Base-by-base conservation (phyloP, 192 early-diverging fungal genomes). In the Pilaira anomala region DNA sequence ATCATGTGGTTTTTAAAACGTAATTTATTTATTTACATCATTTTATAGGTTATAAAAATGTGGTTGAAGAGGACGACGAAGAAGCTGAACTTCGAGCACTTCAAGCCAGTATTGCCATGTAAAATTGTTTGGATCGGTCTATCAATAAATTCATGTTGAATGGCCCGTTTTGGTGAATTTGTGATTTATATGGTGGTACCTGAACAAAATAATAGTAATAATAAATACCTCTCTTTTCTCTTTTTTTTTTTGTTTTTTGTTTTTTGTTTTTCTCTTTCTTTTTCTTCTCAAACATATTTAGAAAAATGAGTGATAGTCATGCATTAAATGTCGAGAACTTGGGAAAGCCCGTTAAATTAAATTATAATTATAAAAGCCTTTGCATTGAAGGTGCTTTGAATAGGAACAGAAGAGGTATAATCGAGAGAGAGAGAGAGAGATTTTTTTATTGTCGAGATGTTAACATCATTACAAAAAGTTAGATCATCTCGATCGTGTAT, bases 11-110 rank as follows among this genome's bases (percentile, higher is more conserved):
- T 21, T 41, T 52, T 28, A n/a, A 29, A 13, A 41, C 14, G n/a
- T n/a, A n/a, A n/a, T n/a, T n/a, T n/a, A n/a, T 46, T 19, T 46
- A n/a, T 45, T 16, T 45, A n/a, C 16, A 19, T 46, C 13, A 29
- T 42, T 59, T 7, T 75, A 12, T 78, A 80, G 22, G 40, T 72
- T 29, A 76, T 72, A 45, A 65, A 53, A 53, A 48, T 56, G 49
- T 46, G 72, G 73, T 68, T 40, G 70, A 65, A 28, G 75, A 80
- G 45, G 76, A 88, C 60, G 92, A 93, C 59, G 89, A 92, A 48
- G 92, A 94, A 50, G 88, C 83, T n/a, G 92, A 93, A 66, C 76
- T 94, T 36, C 82, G 83, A 56, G 86, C 84, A 55, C 73, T 94
- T 48, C 78, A 83, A 60, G 86, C 89, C 29, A 81, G 78, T 50